Evolutionary conservation across 2,329 filamentous ascomycete species (phyloP).

Genomic region (Pseudogymnoascus sp.): DNA sequence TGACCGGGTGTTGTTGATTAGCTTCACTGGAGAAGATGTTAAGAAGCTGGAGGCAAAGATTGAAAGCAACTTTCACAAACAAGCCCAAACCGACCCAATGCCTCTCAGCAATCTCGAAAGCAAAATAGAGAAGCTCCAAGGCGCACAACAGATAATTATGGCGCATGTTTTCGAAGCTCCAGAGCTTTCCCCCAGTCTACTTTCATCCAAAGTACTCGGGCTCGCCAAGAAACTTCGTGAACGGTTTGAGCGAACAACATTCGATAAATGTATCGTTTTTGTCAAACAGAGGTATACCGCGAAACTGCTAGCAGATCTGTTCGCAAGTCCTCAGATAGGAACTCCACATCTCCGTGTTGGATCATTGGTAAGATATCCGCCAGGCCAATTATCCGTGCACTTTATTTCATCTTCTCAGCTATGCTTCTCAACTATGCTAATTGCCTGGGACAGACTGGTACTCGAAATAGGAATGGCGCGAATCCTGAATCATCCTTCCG

Average conservation of each 20-base stretch:
- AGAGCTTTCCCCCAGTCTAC: conserved; percentile 22
- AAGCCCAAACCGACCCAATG: conserved; percentile 12
- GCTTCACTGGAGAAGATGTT: conserved; percentile 55
- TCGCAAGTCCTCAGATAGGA: conserved; percentile 47
- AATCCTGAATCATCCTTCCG: conserved; percentile 57
- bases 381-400: background rate
- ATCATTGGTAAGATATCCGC: conserved; percentile 46
- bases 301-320: conserved; percentile 61
- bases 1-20: conserved; percentile 71
- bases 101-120: conserved; percentile 40
- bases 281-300: conserved; percentile 74
- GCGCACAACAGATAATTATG: conserved; percentile 51
- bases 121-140: conserved; percentile 49
- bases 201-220: conserved; percentile 68
- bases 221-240: conserved; percentile 54
- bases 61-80: conserved; percentile 34
- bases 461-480: conserved; percentile 41
- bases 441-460: conserved; percentile 34
- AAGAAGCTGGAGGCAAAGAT: conserved; percentile 53
- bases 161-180: conserved; percentile 39
- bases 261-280: conserved; percentile 77
- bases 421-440: background rate
- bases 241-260: conserved; percentile 52
- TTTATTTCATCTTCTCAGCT: background rate
- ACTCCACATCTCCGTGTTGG: conserved; percentile 53